phyloP scores from a whole-genome alignment of 305 asterid genomes.

The Fraxinus sp. region DNA sequence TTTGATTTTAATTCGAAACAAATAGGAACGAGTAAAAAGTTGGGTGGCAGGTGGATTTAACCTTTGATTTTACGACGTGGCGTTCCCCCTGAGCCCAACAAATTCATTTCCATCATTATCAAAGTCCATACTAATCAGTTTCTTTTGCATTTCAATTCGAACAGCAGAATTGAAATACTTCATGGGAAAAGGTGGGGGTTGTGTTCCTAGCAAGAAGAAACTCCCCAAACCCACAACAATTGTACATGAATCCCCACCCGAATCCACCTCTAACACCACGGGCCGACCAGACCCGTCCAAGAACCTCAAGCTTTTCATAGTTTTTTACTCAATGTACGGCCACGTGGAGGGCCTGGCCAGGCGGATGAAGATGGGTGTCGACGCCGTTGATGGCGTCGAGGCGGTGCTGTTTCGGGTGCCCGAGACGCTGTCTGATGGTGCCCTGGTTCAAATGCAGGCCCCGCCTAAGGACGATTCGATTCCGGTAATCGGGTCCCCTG shows the following conservation, averaged over 20 bases:
- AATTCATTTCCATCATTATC: not conserved
- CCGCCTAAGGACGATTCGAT: conserved; percentile 71
- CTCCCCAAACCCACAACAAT: conserved; percentile 39
- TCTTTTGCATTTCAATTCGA: not conserved
- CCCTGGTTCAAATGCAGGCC: conserved; percentile 63
- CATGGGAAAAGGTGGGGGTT: conserved; percentile 94
- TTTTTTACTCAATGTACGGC: conserved; percentile 90
- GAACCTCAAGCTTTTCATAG: conserved; percentile 53
- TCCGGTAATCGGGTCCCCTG: conserved; percentile 56
- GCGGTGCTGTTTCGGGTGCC: conserved; percentile 67
- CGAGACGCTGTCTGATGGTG: conserved; percentile 65
- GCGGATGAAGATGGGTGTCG: conserved; percentile 68
- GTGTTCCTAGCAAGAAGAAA: conserved; percentile 79
- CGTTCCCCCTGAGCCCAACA: not conserved
- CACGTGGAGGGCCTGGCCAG: conserved; percentile 84
- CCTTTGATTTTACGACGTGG: not conserved
- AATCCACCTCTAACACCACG: conserved; percentile 4
- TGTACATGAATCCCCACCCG: conserved; percentile 33
- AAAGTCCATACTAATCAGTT: not conserved
- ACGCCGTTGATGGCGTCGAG: conserved; percentile 63
- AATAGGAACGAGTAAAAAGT: too few species aligned
- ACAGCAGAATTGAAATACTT: not conserved
- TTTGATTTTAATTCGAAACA: too few species aligned
- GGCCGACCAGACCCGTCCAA: conserved; percentile 24
- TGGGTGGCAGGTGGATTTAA: too few species aligned